phyloP scores from a whole-genome alignment of 371 early-diverging fungal genomes.

The Polyrhizophydium stewartii region DNA sequence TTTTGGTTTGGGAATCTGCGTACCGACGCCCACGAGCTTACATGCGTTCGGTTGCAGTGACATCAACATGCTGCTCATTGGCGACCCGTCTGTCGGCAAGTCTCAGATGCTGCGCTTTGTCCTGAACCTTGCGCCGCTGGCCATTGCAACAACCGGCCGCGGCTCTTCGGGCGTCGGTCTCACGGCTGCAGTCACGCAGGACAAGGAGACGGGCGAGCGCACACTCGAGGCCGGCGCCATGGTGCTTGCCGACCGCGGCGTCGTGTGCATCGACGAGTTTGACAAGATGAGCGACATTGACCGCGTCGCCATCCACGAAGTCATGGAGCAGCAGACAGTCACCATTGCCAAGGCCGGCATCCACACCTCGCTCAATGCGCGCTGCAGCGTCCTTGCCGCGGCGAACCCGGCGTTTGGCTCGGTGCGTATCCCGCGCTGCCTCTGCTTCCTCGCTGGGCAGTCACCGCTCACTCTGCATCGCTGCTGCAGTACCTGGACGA shows the following conservation, averaged over 20 bases:
- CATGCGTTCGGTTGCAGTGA: conserved; percentile 93
- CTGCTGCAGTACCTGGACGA: conserved; percentile 24
- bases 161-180: conserved; percentile 99
- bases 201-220: conserved; percentile 87
- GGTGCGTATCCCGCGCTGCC: conserved; percentile 13
- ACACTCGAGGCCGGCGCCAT: conserved; percentile 99
- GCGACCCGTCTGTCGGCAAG: conserved; percentile 98
- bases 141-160: conserved; percentile 98
- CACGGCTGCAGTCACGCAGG: conserved; percentile 96
- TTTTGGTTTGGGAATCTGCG: conserved; percentile 81
- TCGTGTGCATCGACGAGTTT: conserved; percentile 98
- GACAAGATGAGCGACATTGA: conserved; percentile 99
- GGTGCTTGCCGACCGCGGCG: conserved; percentile 97
- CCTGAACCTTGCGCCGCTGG: conserved; percentile 92
- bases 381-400: conserved; percentile 98
- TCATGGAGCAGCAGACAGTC: conserved; percentile 91
- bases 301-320: conserved; percentile 95
- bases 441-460: conserved; percentile 12
- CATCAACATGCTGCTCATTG: conserved; percentile 97
- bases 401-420: conserved; percentile 98
- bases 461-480: too few species aligned
- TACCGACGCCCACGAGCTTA: conserved; percentile 77
- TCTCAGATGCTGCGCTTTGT: conserved; percentile 95
- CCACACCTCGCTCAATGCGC: conserved; percentile 96
- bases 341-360: conserved; percentile 88